Base-by-base conservation (phyloP, 108 stramenopile species). In the Cyclotella atomus region DNA sequence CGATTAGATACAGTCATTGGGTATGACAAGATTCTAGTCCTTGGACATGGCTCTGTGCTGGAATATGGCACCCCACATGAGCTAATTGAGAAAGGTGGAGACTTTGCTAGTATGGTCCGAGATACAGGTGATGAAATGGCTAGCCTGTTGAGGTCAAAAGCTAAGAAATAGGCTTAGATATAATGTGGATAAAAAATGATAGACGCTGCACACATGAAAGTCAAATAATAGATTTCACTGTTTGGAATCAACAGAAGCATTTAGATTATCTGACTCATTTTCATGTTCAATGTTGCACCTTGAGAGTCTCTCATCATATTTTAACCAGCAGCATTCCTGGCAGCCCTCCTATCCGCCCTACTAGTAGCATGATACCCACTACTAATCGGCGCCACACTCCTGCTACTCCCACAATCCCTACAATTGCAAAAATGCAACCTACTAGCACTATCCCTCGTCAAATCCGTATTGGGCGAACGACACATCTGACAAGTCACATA, bases 401-500 rank as follows among this genome's bases (percentile, higher is more conserved):
- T 86, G 60, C 82, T 83, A 55, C 88, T 86, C 30, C 97, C 98
- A 72, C 96, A 97, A 60, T 92, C 96, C 71, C 87, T 93, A 84
- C 99, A 99, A 62, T 95, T 88, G 71, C 95, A 91, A 82, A 99
- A 98, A 83, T 89, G 91, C 60, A 99, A 81, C 27, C 98, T 90
- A 59, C 88, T 85, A 44, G 88, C 94, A 29, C 82, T 71, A 84
- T 99, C 97, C 82, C 96, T 94, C 36, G 88, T 83, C 47, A 99
- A 80, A 33, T 95, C 93, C 43, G 99, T 99, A 72, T 97, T 95
- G 33, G 97, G 90, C 47, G 91, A 94, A 29, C 97, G 91, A 76
- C 99, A 99, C 97, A 98, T 99, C 73, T 95, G 92, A 82, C 99
- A 99, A 50, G 97, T 98, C 35, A 99, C 99, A 83, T 99, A 99